phyloP scores from a whole-genome alignment of 2,329 filamentous ascomycete species.

The Zasmidium cellare region DNA sequence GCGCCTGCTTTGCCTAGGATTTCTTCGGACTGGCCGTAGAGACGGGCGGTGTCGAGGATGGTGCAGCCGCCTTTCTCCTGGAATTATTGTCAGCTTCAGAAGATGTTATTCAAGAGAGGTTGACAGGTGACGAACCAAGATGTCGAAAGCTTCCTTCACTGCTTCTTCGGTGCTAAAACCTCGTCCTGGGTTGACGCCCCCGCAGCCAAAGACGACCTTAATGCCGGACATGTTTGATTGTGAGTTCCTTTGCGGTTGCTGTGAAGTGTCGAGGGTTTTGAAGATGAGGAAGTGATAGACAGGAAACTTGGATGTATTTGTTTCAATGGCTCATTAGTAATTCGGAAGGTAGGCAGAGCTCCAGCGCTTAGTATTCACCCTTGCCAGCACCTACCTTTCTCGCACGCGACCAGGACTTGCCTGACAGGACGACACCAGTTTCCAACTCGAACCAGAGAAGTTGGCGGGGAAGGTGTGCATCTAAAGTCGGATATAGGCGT shows the following conservation, averaged over 20 bases:
- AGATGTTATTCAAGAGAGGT: not conserved
- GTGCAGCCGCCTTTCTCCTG: slow-evolving; percentile 34
- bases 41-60: slow-evolving; percentile 43
- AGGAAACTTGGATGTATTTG: too few species aligned
- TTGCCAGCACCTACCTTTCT: too few species aligned
- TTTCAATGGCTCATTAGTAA: too few species aligned
- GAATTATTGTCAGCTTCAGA: not conserved
- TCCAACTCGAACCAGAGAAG: too few species aligned
- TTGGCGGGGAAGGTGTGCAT: too few species aligned
- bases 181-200: slow-evolving; percentile 20
- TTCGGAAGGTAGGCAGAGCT: too few species aligned
- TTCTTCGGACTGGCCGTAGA: slow-evolving; percentile 43
- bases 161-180: slow-evolving; percentile 21
- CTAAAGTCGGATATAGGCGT: too few species aligned
- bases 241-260: not conserved
- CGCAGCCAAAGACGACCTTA: slow-evolving; percentile 40
- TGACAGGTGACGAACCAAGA: slow-evolving; percentile 16
- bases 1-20: slow-evolving; percentile 43
- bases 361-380: too few species aligned
- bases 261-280: not conserved
- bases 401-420: too few species aligned
- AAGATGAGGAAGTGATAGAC: too few species aligned
- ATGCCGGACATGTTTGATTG: slow-evolving; percentile 25
- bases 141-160: slow-evolving; percentile 30
- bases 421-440: too few species aligned